phyloP scores from a whole-genome alignment of 495 filamentous ascomycete genomes.

The Lasiosphaeriaceae sp. region DNA sequence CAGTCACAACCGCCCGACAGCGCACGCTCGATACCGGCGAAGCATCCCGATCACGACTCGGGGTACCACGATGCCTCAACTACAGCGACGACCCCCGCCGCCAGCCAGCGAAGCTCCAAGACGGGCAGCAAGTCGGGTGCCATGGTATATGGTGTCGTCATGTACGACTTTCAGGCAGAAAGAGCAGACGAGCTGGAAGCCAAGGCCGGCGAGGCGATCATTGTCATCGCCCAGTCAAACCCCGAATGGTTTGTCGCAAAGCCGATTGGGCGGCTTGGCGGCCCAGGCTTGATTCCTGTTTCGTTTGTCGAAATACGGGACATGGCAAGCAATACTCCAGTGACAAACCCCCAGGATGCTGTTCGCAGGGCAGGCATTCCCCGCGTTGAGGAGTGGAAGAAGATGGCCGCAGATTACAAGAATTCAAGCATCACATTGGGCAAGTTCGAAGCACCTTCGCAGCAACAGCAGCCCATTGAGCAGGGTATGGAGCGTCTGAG shows the following conservation, averaged over 20 bases:
- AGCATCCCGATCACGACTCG: slow-evolving; percentile 63
- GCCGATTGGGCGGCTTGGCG: slow-evolving; percentile 89
- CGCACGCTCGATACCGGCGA: slow-evolving; percentile 46
- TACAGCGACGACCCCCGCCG: slow-evolving; percentile 14
- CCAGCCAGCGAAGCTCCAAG: slow-evolving; percentile 49
- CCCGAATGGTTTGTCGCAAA: slow-evolving; percentile 99
- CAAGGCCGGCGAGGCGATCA: slow-evolving; percentile 91
- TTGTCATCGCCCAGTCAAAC: slow-evolving; percentile 98
- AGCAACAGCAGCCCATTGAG: slow-evolving; percentile 44
- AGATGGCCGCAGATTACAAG: slow-evolving; percentile 98
- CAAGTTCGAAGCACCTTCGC: slow-evolving; percentile 65
- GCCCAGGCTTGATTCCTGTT: slow-evolving; percentile 92
- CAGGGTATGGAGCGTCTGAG: slow-evolving; percentile 80
- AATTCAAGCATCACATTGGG: slow-evolving; percentile 96
- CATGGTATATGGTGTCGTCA: slow-evolving; percentile 94
- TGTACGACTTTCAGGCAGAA: slow-evolving; percentile 96
- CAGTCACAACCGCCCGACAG: slow-evolving; percentile 63
- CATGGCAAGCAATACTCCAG: slow-evolving; percentile 80
- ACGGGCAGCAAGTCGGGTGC: slow-evolving; percentile 64
- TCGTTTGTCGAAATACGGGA: slow-evolving; percentile 96
- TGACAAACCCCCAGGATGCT: slow-evolving; percentile 79
- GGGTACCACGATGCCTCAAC: slow-evolving; percentile 68
- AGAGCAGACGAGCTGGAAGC: slow-evolving; percentile 93
- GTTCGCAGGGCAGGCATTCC: slow-evolving; percentile 88
- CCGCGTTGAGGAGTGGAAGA: slow-evolving; percentile 99